phyloP scores from a whole-genome alignment of 176 grass and related monocot species.

The Areca catechu region DNA sequence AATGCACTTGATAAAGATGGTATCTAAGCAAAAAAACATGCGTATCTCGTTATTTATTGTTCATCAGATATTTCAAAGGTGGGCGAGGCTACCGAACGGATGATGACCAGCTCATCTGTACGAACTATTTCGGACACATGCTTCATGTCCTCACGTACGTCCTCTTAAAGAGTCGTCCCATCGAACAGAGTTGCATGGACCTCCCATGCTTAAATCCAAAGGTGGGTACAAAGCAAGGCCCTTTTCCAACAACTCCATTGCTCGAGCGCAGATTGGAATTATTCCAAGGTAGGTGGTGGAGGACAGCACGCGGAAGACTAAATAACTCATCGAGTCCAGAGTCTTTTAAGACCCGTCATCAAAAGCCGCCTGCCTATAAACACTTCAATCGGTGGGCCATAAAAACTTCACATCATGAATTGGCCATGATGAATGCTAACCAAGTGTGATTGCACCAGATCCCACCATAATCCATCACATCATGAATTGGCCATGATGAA shows the following conservation, averaged over 20 bases:
- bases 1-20: too few relatives aligned
- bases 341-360: slow-evolving; percentile 5
- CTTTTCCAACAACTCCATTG: slow-evolving; percentile 4
- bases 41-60: too few relatives aligned
- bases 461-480: background rate
- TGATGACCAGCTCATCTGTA: background rate
- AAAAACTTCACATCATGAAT: slow-evolving; percentile 6
- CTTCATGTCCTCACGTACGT: background rate
- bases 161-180: background rate
- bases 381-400: background rate
- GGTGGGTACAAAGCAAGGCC: slow-evolving; percentile 18
- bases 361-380: too few relatives aligned
- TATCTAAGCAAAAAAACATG: too few relatives aligned
- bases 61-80: background rate
- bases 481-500: too few relatives aligned
- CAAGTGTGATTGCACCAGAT: slow-evolving; percentile 15
- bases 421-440: slow-evolving; percentile 1
- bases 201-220: background rate
- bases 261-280: background rate
- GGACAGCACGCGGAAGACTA: background rate
- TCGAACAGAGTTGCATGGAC: background rate
- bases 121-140: background rate
- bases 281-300: slow-evolving; percentile 5
- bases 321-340: background rate
- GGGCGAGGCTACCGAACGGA: background rate